phyloP scores from a whole-genome alignment of 805 yeast genomes.

The Candida chilensis region DNA sequence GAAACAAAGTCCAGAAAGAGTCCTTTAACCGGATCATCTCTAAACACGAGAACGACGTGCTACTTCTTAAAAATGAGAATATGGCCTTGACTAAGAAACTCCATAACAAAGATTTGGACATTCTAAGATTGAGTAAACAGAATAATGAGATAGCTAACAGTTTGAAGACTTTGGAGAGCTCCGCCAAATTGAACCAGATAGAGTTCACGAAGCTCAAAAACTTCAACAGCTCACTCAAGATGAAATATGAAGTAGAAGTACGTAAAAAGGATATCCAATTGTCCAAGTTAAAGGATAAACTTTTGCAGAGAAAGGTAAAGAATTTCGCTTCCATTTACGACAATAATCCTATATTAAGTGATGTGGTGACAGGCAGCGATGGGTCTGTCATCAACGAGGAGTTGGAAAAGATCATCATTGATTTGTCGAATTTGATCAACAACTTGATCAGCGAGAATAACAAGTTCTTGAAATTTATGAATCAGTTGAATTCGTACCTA shows the following conservation, averaged over 20 bases:
- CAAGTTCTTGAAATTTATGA: conserved; percentile 20
- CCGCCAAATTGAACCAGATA: not conserved
- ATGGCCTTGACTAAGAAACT: conserved; percentile 12
- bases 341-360: conserved; percentile 21
- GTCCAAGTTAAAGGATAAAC: conserved; percentile 19
- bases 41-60: conserved; percentile 3
- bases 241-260: conserved; percentile 23
- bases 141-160: not conserved
- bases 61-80: conserved; percentile 11
- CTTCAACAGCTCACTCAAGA: conserved; percentile 18
- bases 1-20: conserved; percentile 19
- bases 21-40: conserved; percentile 16
- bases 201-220: conserved; percentile 11
- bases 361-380: conserved; percentile 3
- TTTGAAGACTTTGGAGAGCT: not conserved
- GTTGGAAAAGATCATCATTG: conserved; percentile 20
- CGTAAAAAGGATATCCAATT: conserved; percentile 21
- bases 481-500: conserved; percentile 16
- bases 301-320: conserved; percentile 18
- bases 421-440: conserved; percentile 23
- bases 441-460: conserved; percentile 24
- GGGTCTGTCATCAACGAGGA: conserved; percentile 9
- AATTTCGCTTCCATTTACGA: conserved; percentile 12
- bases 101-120: not conserved
- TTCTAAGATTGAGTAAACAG: not conserved